Evolutionary conservation across 768 basidiomycete species (phyloP), one percentile per base, ranked within the genome.

Genomic region (Nevesoporus exiguus): DNA sequence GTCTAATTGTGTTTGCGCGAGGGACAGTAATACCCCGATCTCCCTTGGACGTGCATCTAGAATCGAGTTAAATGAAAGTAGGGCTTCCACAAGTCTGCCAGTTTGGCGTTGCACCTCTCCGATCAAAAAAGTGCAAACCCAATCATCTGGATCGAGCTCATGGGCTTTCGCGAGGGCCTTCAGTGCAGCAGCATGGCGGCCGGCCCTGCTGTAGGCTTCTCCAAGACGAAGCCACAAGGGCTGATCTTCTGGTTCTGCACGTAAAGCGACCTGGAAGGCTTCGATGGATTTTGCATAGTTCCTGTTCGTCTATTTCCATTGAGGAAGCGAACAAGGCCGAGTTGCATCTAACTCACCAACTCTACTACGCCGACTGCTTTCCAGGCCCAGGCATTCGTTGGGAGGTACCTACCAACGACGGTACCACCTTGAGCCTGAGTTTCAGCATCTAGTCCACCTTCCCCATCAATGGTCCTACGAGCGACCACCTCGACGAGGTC

Each of bases 351-450:
- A 74, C 87, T 70, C 63, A 94, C 96, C 73, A 95, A 73, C 68
- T 95, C 93, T 2, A 94, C 94, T 0, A 92, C 83, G 1, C 93
- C 97, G 33, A 93, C 72, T 21, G 94, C 95, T 71, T 97, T 98
- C 95, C 96, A 99, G 3, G 97, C 97, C 97, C 97, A 99, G 8
- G 87, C 81, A 62, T 96, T 94, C 34, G 83, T 84, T 0, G 90
- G 87, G 40, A 83, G 75, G 66, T 85, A 85, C 60, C 81, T 75
- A 3, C 70, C 66, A 5, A 73, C 66, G n/a, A 71, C 68, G 3
- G 66, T 66, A 11, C 66, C 66, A 45, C 79, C 78, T 8, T 76
- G 73, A 49, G 61, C 71, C 59, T 73, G 77, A 46, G 80, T 72
- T 13, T 78, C 85, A 22, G 80, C 83, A 58, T 82, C 79, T 24